Evolutionary conservation across 192 early-diverging fungal species (phyloP), one percentile per base, ranked within the genome.

Genomic region (Coemansia nantahalensis): DNA sequence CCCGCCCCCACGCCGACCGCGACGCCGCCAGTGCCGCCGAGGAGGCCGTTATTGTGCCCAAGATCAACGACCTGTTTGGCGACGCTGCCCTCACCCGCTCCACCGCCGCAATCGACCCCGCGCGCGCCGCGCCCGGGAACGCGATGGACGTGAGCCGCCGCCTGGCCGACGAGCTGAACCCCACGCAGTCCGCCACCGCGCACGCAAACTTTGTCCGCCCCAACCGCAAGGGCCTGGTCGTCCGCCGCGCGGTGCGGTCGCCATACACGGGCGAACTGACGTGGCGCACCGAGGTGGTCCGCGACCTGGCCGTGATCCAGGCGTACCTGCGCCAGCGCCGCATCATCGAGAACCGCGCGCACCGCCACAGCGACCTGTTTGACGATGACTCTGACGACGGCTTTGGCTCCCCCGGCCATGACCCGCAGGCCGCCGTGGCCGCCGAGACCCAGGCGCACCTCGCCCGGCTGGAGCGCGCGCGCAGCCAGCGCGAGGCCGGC

Each of bases 281-380:
- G 41, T 90, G 86, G 86, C 82, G 84, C 39, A 74, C 80, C n/a
- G 92, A 95, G 56, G 81, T 89, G 2, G 78, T 98, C 12, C 84
- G 80, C 8, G 92, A 96, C 51, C 71, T 78, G 18, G 79, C 85
- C 3, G 90, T 98, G 1, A 88, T 95, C 31, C 93, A 94, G 54
- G 88, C 89, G 16, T 98, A 98, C 49, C 66, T 95, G 51, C 79
- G 90, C 11, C 90, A 98, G 39, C 77, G 89, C 6, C 80, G 83
- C 34, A 62, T 91, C 46, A 91, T 93, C 57, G 91, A 95, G 56
- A 84, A 66, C 15, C 19, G 54, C 39, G 63, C 70, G 12, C 38
- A 54, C 33, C 36, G 45, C 8, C 28, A 48, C 35, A 40, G 31
- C 9, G 47, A 22, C 14, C 37, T 49, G 31, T 55, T 54, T 26